Evolutionary conservation across 139 green algal genomes (phyloP), one percentile per base, ranked within the genome.

Genomic region (Chlamydomonas sp.): DNA sequence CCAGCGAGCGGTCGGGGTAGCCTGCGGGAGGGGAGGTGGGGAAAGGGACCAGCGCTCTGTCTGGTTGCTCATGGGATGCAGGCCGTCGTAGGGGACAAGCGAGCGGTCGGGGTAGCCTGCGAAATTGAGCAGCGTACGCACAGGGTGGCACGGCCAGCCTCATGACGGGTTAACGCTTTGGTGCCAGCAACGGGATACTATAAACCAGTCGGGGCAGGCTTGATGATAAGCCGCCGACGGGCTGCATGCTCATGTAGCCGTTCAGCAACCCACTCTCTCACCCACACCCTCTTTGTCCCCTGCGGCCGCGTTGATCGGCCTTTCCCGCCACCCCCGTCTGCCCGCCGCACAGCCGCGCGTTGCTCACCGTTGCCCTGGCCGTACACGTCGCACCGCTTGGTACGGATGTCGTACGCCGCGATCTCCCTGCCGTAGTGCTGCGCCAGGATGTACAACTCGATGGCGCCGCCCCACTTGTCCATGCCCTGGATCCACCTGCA

Each of bases 381-480:
- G 90, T 98, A 99, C 57, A 98, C 78, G 87, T 99, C 96, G 63
- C 89, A 96, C 7, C 96, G 91, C 84, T 95, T 90, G 14, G 96
- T 98, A 62, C 95, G 93, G 63, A 98, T 97, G 91, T 99, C 97
- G 90, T 96, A 99, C 1, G 97, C 97, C 2, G 96, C 97, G 68
- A 99, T 98, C 91, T 99, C 95, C 4, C 90, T 63, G 9, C 78
- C 67, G 74, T 95, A 98, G 78, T 96, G 90, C 12, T 81, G 86
- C 0, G 94, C 89, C 60, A 99, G 92, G 85, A 99, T 98, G 79
- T 91, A 94, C 63, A 99, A 94, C 94, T 99, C 98, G n/a, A 99
- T 99, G 72, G 95, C 96, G 12, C 98, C 98, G 49, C 97, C 96
- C 97, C 97, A 98, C 71, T 92, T 92, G 86, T 91, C 49, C 4